Evolutionary conservation across 2,329 filamentous ascomycete species (phyloP).

Genomic region (Venturia pyrina): DNA sequence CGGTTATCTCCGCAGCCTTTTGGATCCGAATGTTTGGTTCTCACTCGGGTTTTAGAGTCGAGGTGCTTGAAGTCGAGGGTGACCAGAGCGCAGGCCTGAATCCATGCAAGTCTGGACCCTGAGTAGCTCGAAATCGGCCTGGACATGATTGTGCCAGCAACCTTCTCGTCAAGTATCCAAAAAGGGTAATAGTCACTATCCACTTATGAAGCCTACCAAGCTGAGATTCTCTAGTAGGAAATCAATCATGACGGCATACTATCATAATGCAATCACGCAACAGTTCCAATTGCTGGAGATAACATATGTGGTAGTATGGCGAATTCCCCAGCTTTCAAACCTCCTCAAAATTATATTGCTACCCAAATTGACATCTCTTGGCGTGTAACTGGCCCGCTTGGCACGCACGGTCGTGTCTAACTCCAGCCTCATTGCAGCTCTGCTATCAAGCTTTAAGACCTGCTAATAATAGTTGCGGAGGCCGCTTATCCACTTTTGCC

Average conservation of each 20-base stretch:
- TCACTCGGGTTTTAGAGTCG: not conserved
- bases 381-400: not conserved
- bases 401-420: not conserved
- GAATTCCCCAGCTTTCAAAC: not conserved
- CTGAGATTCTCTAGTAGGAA: not conserved
- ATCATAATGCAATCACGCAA: not conserved
- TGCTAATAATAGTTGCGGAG: not conserved
- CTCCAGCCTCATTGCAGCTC: not conserved
- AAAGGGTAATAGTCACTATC: not conserved
- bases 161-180: not conserved
- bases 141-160: not conserved
- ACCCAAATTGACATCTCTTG: not conserved
- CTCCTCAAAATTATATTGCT: not conserved
- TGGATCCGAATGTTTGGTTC: not conserved
- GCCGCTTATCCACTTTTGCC: not conserved
- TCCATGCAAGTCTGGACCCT: not conserved
- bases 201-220: not conserved
- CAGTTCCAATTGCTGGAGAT: not conserved
- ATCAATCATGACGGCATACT: not conserved
- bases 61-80: not conserved
- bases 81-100: not conserved
- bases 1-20: not conserved
- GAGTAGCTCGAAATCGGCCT: not conserved
- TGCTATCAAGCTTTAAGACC: not conserved
- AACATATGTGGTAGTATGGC: not conserved